These are phyloP conservation scores for Trichoderma cornu-damae DNA, from an alignment of 2,329 filamentous ascomycete species.

Conservation along the genomic window DNA sequence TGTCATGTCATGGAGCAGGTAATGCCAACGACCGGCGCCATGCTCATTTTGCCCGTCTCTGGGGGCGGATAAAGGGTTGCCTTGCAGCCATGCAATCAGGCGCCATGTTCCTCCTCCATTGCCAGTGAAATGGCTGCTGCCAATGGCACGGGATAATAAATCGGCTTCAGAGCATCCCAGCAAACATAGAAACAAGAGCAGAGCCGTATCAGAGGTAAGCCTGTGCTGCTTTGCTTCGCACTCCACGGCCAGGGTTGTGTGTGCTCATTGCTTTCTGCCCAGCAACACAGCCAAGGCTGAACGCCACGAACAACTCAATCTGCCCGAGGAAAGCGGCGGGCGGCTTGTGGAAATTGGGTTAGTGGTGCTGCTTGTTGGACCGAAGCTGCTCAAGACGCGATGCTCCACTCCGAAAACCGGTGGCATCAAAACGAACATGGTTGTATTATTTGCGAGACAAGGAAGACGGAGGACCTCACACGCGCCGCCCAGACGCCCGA, in stretches of 20 bases:
- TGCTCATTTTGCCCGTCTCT: neutral
- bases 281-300: neutral
- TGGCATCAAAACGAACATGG: neutral
- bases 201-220: neutral
- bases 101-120: neutral
- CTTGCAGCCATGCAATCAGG: no score
- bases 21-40: neutral
- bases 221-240: neutral
- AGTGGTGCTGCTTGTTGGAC: neutral
- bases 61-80: neutral
- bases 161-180: neutral
- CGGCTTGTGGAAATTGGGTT: neutral
- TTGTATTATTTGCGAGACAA: no score
- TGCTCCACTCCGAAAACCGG: neutral
- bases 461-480: no score
- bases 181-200: neutral
- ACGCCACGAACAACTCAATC: neutral
- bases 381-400: neutral
- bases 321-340: neutral
- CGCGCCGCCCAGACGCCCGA: no score
- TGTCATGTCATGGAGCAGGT: neutral
- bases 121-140: neutral
- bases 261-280: neutral
- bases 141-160: no score
- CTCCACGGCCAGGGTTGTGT: no score